phyloP scores from a whole-genome alignment of 2,329 filamentous ascomycete species.

The Escovopsis weberi region DNA sequence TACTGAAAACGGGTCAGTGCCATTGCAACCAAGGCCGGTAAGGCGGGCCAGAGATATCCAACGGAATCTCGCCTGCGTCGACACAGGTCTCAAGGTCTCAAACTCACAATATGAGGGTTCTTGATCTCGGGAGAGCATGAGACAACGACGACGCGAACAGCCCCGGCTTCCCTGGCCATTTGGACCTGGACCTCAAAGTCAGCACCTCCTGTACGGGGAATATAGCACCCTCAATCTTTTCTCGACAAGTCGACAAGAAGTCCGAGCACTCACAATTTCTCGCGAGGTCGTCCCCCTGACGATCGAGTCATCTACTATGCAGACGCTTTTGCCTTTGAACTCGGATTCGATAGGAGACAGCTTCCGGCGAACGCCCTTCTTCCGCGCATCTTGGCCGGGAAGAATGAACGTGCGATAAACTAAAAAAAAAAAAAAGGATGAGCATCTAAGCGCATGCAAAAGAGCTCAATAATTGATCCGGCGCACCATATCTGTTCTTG shows the following conservation, averaged over 20 bases:
- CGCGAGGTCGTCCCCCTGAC: conserved; percentile 43
- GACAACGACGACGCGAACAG: conserved; percentile 68
- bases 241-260: neutral
- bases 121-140: conserved; percentile 72
- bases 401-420: conserved; percentile 69
- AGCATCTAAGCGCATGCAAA: no score
- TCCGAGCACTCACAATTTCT: conserved; percentile 9
- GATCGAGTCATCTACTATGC: conserved; percentile 80
- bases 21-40: neutral
- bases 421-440: no score
- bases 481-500: conserved; percentile 61
- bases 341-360: conserved; percentile 76
- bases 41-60: no score
- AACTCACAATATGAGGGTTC: conserved; percentile 70
- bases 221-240: no score
- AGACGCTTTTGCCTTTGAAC: conserved; percentile 65
- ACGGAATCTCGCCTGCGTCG: no score
- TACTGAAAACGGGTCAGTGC: conserved; percentile 16
- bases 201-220: neutral
- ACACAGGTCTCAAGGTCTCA: neutral
- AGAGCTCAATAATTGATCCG: no score
- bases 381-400: conserved; percentile 60
- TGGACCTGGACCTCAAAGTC: conserved; percentile 10
- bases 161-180: conserved; percentile 76
- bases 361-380: conserved; percentile 82